Percentiles rank a stretch among this genome's conserved stretches.
phyloP scores from a whole-genome alignment of 192 early-diverging fungal species.

The Jimgerdemannia lactiflua region DNA sequence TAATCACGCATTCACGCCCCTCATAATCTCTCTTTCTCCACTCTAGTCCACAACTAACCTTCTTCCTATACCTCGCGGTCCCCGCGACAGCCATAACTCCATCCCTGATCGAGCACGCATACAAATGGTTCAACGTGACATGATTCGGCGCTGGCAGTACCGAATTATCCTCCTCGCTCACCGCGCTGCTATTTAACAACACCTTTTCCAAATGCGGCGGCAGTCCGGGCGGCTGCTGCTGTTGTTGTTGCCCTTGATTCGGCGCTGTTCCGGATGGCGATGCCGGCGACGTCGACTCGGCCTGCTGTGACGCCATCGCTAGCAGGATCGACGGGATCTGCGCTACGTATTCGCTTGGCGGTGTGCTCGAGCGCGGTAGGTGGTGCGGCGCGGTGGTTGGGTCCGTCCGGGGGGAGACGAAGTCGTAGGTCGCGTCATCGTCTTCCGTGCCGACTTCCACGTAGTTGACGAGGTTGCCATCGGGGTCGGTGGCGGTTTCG shows the following conservation, averaged over 20 bases:
- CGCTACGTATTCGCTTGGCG: slow-evolving; percentile 33
- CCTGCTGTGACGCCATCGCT: slow-evolving; percentile 12
- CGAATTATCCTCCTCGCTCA: slow-evolving; percentile 74
- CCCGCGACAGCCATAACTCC: slow-evolving; percentile 93
- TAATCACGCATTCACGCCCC: not conserved
- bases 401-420: not conserved
- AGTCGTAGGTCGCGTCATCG: slow-evolving; percentile 9
- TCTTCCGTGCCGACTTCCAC: slow-evolving; percentile 78
- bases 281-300: not conserved
- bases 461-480: slow-evolving; percentile 96
- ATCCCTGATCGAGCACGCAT: slow-evolving; percentile 93
- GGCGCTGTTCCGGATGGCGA: slow-evolving; percentile 5
- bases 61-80: slow-evolving; percentile 91
- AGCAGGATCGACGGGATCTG: slow-evolving; percentile 30
- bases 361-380: slow-evolving; percentile 4
- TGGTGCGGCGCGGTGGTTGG: not conserved
- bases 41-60: slow-evolving; percentile 41
- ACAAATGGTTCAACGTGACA: slow-evolving; percentile 93
- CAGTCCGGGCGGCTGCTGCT: slow-evolving; percentile 73
- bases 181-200: slow-evolving; percentile 71
- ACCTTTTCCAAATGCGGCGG: slow-evolving; percentile 95
- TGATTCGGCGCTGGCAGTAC: slow-evolving; percentile 88
- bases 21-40: not conserved
- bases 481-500: slow-evolving; percentile 86
- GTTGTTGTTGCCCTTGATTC: slow-evolving; percentile 8